These are phyloP conservation scores for Penicillium pulvis DNA, from an alignment of 495 filamentous ascomycete genomes.

Conservation along the genomic window DNA sequence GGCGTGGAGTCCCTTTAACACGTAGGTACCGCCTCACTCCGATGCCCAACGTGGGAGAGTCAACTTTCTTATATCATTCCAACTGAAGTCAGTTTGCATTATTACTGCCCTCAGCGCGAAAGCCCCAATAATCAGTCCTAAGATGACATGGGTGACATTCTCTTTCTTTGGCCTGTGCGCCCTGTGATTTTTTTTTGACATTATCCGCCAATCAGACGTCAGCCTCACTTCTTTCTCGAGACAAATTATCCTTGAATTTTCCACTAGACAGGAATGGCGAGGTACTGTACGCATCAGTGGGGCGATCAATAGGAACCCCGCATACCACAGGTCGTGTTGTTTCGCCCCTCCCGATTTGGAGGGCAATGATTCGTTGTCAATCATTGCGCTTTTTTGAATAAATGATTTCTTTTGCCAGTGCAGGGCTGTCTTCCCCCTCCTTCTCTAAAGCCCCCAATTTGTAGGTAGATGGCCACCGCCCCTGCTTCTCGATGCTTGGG, in stretches of 20 bases:
- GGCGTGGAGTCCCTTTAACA: background rate
- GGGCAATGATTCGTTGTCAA: background rate
- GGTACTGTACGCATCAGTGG: background rate
- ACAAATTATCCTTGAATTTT: background rate
- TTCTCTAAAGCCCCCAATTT: background rate
- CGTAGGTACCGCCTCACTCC: slow-evolving; percentile 1
- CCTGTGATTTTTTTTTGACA: background rate
- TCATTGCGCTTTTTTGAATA: background rate
- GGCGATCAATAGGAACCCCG: background rate
- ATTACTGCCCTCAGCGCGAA: no score
- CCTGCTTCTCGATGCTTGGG: no score
- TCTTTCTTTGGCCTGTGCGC: background rate
- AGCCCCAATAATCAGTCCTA: no score
- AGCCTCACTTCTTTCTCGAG: background rate
- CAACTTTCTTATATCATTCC: background rate
- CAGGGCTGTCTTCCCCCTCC: background rate
- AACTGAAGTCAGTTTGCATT: no score
- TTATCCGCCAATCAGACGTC: background rate
- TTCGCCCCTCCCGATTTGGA: background rate
- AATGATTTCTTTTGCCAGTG: no score
- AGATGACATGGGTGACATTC: no score
- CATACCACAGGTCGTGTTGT: background rate
- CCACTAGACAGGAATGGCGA: background rate
- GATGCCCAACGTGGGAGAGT: background rate
- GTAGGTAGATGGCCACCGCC: no score